Base-by-base conservation (phyloP, 2,329 filamentous ascomycete species). In the Drechslerella coelobrocha region DNA sequence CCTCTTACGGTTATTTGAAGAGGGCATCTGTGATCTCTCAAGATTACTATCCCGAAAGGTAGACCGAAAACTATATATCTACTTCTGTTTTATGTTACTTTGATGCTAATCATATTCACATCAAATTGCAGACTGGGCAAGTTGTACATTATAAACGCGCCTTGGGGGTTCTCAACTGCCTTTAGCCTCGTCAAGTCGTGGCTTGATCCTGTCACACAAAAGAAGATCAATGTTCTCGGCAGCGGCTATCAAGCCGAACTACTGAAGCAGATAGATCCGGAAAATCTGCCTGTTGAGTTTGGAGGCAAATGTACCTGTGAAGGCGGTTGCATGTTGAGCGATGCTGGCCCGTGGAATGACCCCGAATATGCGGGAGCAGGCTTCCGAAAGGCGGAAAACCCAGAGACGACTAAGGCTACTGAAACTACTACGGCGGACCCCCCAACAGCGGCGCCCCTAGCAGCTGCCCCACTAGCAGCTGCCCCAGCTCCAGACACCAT, bases 21-120 rank as follows among this genome's bases (percentile, higher is more conserved):
- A 86, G 89, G 78, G 92, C 91, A 48, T 94, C 91, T 31, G 88
- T 83, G 79, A 90, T 99, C 81, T 96, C 91, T 74, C 94, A 97
- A 82, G 96, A 97, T 85, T 96, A 97, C 86, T 99, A 99, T 82
- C 94, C 94, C 6, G 94, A 99, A 84, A 90, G 94, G 68, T 73
- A 63, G n/a, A n/a, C n/a, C 29, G 31, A 3, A 41, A 19, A 47
- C 19, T 34, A 0, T 26, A 10, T n/a, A 2, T 4, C 34, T 1
- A 50, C 27, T 9, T 53, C 2, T 52, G 5, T 37, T n/a, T n/a
- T 14, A 4, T 26, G 47, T 26, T 10, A 29, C 34, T n/a, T 24
- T 21, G 14, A 8, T 43, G 39, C 10, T 57, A 23, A 51, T 62
- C 55, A 73, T 55, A 19, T n/a, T 8, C n/a, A n/a, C n/a, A n/a